Conservation (phyloP, 768 basidiomycete genomes). For the Hysterangium stoloniferum region DNA sequence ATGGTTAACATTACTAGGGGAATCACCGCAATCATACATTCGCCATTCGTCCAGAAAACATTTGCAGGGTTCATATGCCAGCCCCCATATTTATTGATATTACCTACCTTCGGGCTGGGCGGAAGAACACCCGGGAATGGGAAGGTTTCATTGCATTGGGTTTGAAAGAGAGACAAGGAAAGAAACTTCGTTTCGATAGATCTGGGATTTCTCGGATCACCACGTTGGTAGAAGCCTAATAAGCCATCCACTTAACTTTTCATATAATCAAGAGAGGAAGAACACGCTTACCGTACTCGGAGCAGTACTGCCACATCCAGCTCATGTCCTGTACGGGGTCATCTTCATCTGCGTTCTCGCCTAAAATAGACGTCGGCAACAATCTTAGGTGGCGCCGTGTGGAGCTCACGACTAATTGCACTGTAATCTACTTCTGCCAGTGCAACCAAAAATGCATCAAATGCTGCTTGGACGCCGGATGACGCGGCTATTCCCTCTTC, state of each 20-base stretch:
- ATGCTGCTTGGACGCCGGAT: constrained; percentile 26
- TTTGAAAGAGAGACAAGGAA: constrained; percentile 38
- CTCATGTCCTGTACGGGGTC: constrained; percentile 38
- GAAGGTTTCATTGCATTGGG: constrained; percentile 36
- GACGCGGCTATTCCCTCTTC: constrained; percentile 33
- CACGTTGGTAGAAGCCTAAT: constrained; percentile 40
- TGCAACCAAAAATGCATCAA: constrained; percentile 35
- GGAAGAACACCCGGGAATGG: constrained; percentile 33
- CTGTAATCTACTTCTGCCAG: constrained; percentile 39
- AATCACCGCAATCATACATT: constrained; percentile 31
- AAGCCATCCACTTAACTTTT: background rate
- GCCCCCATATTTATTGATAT: constrained; percentile 44
- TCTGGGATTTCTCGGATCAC: constrained; percentile 35
- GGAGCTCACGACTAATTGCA: constrained; percentile 28
- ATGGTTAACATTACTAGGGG: background rate
- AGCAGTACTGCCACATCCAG: constrained; percentile 50
- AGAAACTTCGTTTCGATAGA: constrained; percentile 42
- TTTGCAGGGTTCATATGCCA: constrained; percentile 45
- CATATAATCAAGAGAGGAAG: background rate
- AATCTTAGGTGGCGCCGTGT: background rate
- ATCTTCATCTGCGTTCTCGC: constrained; percentile 20
- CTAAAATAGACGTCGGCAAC: background rate
- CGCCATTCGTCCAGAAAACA: constrained; percentile 41
- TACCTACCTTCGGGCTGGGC: constrained; percentile 33
- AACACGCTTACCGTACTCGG: constrained; percentile 35